These are phyloP conservation scores for Paramecium pentaurelia DNA, from an alignment of 73 alveolate genomes.

Conservation along the genomic window DNA sequence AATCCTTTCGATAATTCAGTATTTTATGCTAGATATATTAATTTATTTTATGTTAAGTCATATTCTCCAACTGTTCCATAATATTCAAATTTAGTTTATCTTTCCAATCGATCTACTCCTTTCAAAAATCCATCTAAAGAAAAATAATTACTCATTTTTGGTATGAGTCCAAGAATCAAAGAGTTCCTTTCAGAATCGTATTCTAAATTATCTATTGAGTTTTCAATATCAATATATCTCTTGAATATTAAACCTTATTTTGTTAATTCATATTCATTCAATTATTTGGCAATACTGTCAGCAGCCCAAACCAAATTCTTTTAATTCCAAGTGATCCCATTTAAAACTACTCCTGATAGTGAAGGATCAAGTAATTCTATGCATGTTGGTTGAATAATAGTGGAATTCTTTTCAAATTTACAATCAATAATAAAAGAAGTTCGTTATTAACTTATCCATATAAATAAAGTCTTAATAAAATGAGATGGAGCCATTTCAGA, in stretches of 20 bases:
- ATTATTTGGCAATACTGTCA: background rate
- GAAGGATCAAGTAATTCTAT: background rate
- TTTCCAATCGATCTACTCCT: background rate
- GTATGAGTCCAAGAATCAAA: background rate
- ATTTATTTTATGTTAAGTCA: background rate
- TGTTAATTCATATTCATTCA: background rate
- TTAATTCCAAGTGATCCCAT: constrained; percentile 13
- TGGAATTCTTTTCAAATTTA: background rate
- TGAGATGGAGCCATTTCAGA: background rate
- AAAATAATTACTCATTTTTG: background rate
- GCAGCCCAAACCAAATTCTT: background rate
- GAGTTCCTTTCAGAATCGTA: background rate
- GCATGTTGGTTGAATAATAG: background rate
- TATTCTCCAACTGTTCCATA: background rate
- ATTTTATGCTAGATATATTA: background rate
- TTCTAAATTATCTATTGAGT: background rate
- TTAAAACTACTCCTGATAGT: background rate
- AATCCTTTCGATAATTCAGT: background rate
- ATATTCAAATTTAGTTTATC: background rate
- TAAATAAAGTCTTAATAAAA: background rate
- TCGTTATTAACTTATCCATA: background rate
- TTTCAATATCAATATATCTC: background rate
- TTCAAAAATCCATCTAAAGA: background rate
- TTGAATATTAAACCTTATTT: background rate
- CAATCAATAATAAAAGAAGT: background rate